Percentiles rank a stretch among this genome's conserved stretches.
phyloP scores from a whole-genome alignment of 805 yeast genomes.

The Wickerhamiella sergipiensis region DNA sequence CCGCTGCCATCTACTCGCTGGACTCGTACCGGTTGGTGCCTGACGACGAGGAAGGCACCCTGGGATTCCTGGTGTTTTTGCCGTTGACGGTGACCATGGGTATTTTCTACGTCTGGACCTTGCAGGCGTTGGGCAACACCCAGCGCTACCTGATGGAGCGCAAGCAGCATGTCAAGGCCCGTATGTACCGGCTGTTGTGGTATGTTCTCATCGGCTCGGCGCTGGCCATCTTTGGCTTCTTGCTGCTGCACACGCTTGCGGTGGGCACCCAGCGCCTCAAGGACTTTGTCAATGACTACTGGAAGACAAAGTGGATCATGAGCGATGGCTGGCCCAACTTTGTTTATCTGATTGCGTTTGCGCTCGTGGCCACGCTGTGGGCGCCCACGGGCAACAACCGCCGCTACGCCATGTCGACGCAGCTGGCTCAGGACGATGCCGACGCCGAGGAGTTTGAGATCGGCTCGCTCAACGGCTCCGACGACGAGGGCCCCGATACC shows the following conservation, averaged over 20 bases:
- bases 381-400: slow-evolving; percentile 94
- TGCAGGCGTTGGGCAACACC: slow-evolving; percentile 62
- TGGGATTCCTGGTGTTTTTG: slow-evolving; percentile 45
- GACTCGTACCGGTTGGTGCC: slow-evolving; percentile 40
- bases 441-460: slow-evolving; percentile 55
- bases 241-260: slow-evolving; percentile 54
- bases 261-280: slow-evolving; percentile 60
- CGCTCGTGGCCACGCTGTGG: slow-evolving; percentile 82
- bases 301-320: slow-evolving; percentile 84
- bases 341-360: slow-evolving; percentile 71
- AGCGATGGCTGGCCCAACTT: slow-evolving; percentile 93
- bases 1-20: slow-evolving; percentile 40
- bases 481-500: slow-evolving; percentile 26
- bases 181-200: slow-evolving; percentile 71
- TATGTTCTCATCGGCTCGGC: slow-evolving; percentile 61
- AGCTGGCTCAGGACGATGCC: slow-evolving; percentile 61
- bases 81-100: slow-evolving; percentile 63
- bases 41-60: slow-evolving; percentile 28
- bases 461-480: slow-evolving; percentile 35
- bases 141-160: slow-evolving; percentile 62
- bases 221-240: slow-evolving; percentile 54
- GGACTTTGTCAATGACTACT: slow-evolving; percentile 69
- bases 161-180: slow-evolving; percentile 81
- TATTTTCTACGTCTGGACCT: slow-evolving; percentile 58
- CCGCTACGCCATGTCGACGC: slow-evolving; percentile 87